phyloP scores from a whole-genome alignment of 345 rosid genomes.

The Viola odorata region DNA sequence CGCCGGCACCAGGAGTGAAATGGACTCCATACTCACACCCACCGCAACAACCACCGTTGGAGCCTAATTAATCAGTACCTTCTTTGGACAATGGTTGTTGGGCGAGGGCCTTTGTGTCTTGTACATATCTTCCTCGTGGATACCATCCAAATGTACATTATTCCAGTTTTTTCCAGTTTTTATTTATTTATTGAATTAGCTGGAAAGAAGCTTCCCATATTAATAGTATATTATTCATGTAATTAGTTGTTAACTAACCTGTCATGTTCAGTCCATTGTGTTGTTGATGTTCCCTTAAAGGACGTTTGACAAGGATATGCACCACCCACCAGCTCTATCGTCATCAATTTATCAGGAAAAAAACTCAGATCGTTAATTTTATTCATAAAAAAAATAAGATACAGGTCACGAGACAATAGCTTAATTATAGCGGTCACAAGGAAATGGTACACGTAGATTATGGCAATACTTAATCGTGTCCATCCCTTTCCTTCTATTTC shows the following conservation, averaged over 20 bases:
- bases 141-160: too few species aligned
- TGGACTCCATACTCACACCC: slow-evolving; percentile 39
- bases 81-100: neutral
- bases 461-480: too few species aligned
- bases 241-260: neutral
- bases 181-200: too few species aligned
- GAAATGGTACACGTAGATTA: too few species aligned
- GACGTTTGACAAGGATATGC: slow-evolving; percentile 1
- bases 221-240: too few species aligned
- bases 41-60: slow-evolving; percentile 54
- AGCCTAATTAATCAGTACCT: slow-evolving; percentile 28
- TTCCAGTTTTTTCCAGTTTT: too few species aligned
- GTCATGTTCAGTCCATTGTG: too few species aligned
- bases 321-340: neutral
- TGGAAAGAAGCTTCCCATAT: too few species aligned
- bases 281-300: slow-evolving; percentile 10
- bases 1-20: slow-evolving; percentile 37
- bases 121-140: neutral
- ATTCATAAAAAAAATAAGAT: neutral
- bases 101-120: neutral
- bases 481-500: too few species aligned
- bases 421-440: too few species aligned
- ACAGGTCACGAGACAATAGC: too few species aligned
- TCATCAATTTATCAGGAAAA: neutral
- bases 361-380: too few species aligned